Percentiles rank a stretch among this genome's conserved stretches.
phyloP scores from a whole-genome alignment of 192 early-diverging fungal genomes.

The Phycomyces nitens region DNA sequence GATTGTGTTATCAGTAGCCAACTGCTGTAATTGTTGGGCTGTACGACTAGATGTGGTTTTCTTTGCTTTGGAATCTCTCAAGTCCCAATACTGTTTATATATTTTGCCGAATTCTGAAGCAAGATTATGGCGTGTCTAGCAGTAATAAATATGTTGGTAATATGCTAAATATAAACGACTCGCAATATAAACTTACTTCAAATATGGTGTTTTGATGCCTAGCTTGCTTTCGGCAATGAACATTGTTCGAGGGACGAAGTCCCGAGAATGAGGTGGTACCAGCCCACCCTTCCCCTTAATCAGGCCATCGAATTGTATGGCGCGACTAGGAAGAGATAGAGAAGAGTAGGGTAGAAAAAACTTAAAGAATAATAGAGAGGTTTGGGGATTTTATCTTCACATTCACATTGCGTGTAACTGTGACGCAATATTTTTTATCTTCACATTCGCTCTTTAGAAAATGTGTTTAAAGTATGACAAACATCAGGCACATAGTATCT shows the following conservation, averaged over 20 bases:
- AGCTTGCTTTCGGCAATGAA: slow-evolving; percentile 17
- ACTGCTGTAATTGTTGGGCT: slow-evolving; percentile 18
- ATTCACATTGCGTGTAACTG: no score
- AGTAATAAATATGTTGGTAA: slow-evolving; percentile 20
- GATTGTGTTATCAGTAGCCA: slow-evolving; percentile 15
- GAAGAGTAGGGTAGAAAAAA: no score
- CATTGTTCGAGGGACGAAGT: neutral
- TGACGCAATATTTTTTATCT: no score
- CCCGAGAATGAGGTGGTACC: no score
- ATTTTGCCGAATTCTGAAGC: slow-evolving; percentile 18
- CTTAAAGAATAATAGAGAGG: no score
- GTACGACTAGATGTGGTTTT: slow-evolving; percentile 14
- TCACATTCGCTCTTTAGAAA: no score
- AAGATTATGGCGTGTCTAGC: slow-evolving; percentile 17
- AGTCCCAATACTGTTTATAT: slow-evolving; percentile 18
- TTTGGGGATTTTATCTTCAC: no score
- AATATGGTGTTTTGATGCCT: slow-evolving; percentile 13
- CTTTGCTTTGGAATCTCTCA: slow-evolving; percentile 20
- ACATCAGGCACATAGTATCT: no score
- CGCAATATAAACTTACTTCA: slow-evolving; percentile 18
- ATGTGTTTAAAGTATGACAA: no score
- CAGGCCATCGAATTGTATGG: no score
- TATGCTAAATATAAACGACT: slow-evolving; percentile 17
- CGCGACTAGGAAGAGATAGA: no score
- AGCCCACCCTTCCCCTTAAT: no score